A percentile compares a stretch with the other conserved stretches of the same genome.
These are phyloP conservation scores for Citrus hindsii DNA, from an alignment of 345 rosid genomes.

Conservation along the genomic window DNA sequence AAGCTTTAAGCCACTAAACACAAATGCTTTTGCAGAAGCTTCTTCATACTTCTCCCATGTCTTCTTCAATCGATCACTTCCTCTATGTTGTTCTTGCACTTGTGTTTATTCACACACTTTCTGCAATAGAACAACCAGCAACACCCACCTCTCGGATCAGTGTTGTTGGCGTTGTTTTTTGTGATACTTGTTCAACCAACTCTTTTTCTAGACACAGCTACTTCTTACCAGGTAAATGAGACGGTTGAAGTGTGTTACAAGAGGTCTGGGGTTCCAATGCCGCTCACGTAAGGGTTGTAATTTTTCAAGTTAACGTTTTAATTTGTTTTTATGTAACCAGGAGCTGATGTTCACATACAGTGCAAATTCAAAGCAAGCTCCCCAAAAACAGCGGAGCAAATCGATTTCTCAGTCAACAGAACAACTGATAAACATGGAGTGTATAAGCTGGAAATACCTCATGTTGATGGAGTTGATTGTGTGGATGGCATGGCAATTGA, in stretches of 20 bases:
- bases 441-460: constrained; percentile 66
- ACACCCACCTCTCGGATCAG: constrained; percentile 54
- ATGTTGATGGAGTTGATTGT: constrained; percentile 78
- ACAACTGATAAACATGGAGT: constrained; percentile 65
- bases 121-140: constrained; percentile 14
- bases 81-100: constrained; percentile 35
- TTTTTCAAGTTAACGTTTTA: neutral
- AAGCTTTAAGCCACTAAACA: neutral
- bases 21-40: constrained; percentile 28
- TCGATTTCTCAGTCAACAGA: constrained; percentile 69
- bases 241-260: neutral
- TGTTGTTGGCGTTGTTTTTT: constrained; percentile 74
- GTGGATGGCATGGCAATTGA: constrained; percentile 59
- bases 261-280: neutral
- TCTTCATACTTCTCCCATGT: constrained; percentile 32
- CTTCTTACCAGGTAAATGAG: constrained; percentile 73
- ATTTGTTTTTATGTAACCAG: constrained; percentile 24
- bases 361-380: constrained; percentile 75
- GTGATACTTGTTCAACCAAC: constrained; percentile 63
- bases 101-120: constrained; percentile 27
- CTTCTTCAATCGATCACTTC: constrained; percentile 46
- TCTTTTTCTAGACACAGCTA: constrained; percentile 75
- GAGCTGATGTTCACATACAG: constrained; percentile 62
- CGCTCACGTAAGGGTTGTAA: neutral
- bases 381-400: constrained; percentile 62